Percentiles rank a stretch among this genome's conserved stretches.
phyloP scores from a whole-genome alignment of 2,329 filamentous ascomycete genomes.

The Blastomyces gilchristii region DNA sequence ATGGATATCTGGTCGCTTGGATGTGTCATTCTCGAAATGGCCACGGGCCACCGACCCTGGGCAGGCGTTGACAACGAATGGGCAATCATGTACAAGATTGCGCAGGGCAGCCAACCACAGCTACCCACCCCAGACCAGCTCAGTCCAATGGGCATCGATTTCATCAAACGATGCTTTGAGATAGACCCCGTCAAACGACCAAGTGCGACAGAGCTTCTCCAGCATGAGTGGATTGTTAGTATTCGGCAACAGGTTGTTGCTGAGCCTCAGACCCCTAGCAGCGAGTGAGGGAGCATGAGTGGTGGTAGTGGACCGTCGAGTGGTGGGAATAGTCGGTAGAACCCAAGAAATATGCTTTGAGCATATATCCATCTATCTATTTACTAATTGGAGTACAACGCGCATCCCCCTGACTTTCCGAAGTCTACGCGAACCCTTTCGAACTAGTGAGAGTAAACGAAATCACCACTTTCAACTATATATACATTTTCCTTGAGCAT shows the following conservation, averaged over 20 bases:
- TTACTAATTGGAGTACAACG: not conserved
- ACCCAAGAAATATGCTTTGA: slow-evolving; percentile 14
- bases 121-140: slow-evolving; percentile 75
- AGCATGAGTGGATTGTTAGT: slow-evolving; percentile 75
- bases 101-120: slow-evolving; percentile 85
- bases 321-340: slow-evolving; percentile 15
- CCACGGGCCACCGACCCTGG: slow-evolving; percentile 88
- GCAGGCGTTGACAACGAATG: slow-evolving; percentile 95
- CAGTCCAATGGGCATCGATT: slow-evolving; percentile 74
- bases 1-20: slow-evolving; percentile 56
- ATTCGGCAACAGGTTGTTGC: slow-evolving; percentile 40
- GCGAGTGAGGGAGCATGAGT: slow-evolving; percentile 34
- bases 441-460: not conserved
- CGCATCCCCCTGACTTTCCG: not conserved
- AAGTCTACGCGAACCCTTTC: not conserved
- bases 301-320: slow-evolving; percentile 20
- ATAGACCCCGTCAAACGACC: slow-evolving; percentile 69
- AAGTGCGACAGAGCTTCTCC: slow-evolving; percentile 76
- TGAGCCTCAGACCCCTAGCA: slow-evolving; percentile 32
- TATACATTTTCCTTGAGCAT: not conserved
- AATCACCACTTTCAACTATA: not conserved
- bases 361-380: not conserved
- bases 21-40: slow-evolving; percentile 88
- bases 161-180: slow-evolving; percentile 75
- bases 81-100: slow-evolving; percentile 99